Conservation (phyloP, 108 stramenopile species). For the Conticribra guillardii region DNA sequence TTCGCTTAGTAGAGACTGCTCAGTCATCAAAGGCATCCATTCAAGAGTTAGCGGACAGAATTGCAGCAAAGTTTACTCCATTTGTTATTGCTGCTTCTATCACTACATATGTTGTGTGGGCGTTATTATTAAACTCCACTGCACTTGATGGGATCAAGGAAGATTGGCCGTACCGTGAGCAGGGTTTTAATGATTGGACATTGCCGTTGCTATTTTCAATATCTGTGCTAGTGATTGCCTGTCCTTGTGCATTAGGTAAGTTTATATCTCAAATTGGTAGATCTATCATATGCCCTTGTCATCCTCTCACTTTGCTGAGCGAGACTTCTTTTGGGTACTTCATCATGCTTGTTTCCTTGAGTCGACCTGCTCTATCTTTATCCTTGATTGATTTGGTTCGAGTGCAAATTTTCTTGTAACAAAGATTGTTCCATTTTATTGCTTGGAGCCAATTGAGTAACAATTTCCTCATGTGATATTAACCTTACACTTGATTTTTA, state of each 20-base stretch:
- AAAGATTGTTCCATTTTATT: background rate
- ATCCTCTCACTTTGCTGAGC: no score
- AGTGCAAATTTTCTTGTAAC: no score
- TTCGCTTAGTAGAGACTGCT: constrained; percentile 80
- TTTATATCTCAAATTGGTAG: no score
- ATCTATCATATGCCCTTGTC: no score
- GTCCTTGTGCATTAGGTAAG: constrained; percentile 94
- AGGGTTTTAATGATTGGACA: constrained; percentile 65
- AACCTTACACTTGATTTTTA: no score
- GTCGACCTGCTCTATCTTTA: no score
- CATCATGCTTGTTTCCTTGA: no score
- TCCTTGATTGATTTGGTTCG: no score
- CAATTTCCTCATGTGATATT: background rate
- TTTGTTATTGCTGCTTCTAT: constrained; percentile 64
- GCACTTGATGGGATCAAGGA: constrained; percentile 50
- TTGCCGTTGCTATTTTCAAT: constrained; percentile 84
- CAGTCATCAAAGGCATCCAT: constrained; percentile 83
- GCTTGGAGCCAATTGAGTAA: background rate
- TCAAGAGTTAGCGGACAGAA: constrained; percentile 81
- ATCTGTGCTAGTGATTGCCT: constrained; percentile 86
- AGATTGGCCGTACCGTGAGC: constrained; percentile 54
- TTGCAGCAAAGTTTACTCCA: constrained; percentile 75
- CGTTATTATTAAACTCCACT: constrained; percentile 44
- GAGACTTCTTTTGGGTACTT: no score
- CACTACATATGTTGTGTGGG: constrained; percentile 73